Conservation (phyloP, 768 basidiomycete species). For the Tremella mesenterica region DNA sequence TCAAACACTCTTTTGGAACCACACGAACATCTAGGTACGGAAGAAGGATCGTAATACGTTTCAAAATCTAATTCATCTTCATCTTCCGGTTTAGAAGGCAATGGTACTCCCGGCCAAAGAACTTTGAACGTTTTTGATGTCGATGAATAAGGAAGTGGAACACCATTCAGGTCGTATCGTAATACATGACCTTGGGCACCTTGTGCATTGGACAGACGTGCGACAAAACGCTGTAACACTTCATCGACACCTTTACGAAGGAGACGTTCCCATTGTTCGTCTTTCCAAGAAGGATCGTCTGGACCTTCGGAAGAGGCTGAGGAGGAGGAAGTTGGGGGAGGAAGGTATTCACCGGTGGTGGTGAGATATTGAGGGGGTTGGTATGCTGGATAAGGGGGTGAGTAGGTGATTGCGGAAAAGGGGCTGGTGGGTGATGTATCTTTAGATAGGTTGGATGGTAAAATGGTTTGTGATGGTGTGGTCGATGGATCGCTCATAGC, state of each 20-base stretch:
- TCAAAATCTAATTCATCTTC: conserved; percentile 26
- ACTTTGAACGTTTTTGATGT: conserved; percentile 58
- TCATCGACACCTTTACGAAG: conserved; percentile 61
- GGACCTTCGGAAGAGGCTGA: conserved; percentile 49
- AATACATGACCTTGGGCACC: conserved; percentile 58
- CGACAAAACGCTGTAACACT: conserved; percentile 75
- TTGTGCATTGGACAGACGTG: conserved; percentile 62
- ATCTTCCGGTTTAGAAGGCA: conserved; percentile 19
- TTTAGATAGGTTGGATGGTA: too few species aligned
- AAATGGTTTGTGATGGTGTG: too few species aligned
- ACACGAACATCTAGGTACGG: conserved; percentile 66
- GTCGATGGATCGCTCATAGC: too few species aligned
- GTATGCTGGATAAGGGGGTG: conserved; percentile 40
- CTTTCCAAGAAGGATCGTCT: conserved; percentile 43
- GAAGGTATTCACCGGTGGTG: conserved; percentile 40
- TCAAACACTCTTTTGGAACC: conserved; percentile 67
- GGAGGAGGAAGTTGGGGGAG: conserved; percentile 34
- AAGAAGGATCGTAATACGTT: conserved; percentile 50
- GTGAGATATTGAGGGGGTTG: conserved; percentile 41
- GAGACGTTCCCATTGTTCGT: conserved; percentile 50
- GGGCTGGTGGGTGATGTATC: too few species aligned
- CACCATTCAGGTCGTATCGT: conserved; percentile 78
- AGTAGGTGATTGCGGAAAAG: conserved; percentile 12
- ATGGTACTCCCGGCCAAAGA: conserved; percentile 59
- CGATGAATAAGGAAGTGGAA: conserved; percentile 74